Percentiles rank a stretch among this genome's conserved stretches.
Conservation (phyloP, 2,329 filamentous ascomycete genomes). For the Sporothrix euskadiensis region DNA sequence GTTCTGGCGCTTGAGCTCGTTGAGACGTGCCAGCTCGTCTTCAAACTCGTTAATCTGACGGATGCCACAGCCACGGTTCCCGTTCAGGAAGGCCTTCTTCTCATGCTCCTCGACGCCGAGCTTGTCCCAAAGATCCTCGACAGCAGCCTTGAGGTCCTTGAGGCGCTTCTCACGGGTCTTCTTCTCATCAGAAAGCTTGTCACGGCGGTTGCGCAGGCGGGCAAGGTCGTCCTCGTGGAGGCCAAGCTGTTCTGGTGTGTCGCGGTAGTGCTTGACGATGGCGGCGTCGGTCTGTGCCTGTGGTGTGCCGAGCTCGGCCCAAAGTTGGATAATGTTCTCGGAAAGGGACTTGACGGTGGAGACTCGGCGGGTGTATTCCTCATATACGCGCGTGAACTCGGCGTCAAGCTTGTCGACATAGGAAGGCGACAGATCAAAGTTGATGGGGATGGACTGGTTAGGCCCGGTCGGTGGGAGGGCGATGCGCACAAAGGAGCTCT, state of each 20-base stretch:
- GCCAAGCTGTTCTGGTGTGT: constrained; percentile 90
- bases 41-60: constrained; percentile 95
- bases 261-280: constrained; percentile 86
- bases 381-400: constrained; percentile 93
- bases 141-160: constrained; percentile 70
- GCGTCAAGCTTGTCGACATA: constrained; percentile 85
- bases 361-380: constrained; percentile 88
- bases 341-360: constrained; percentile 70
- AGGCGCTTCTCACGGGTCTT: constrained; percentile 74
- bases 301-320: constrained; percentile 92
- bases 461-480: constrained; percentile 79
- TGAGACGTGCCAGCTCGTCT: constrained; percentile 80
- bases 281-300: constrained; percentile 86
- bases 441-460: constrained; percentile 73
- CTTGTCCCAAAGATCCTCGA: constrained; percentile 88
- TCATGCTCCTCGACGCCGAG: constrained; percentile 80
- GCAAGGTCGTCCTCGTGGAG: constrained; percentile 83
- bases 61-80: constrained; percentile 87
- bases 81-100: constrained; percentile 79
- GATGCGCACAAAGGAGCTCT: constrained; percentile 82
- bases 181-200: constrained; percentile 87
- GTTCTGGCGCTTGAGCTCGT: constrained; percentile 93
- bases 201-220: constrained; percentile 70
- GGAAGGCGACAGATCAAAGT: constrained; percentile 86
- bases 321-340: constrained; percentile 88